These are phyloP conservation scores for Fistulifera pelliculosa DNA, from an alignment of 108 stramenopile genomes.

Conservation along the genomic window DNA sequence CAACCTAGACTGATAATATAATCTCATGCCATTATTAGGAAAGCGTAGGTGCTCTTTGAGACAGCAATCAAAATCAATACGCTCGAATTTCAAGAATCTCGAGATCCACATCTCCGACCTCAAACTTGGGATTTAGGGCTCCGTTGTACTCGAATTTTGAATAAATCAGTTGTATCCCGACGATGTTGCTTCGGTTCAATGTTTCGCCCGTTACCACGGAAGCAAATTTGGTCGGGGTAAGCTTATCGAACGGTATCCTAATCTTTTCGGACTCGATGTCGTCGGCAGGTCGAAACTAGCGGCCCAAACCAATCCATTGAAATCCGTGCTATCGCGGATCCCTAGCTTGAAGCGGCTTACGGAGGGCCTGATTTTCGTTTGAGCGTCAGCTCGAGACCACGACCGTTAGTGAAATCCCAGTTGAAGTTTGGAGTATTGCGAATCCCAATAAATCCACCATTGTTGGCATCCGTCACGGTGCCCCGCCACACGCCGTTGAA, in stretches of 20 bases:
- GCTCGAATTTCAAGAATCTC: constrained; percentile 44
- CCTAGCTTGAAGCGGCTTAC: constrained; percentile 53
- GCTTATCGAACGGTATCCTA: constrained; percentile 50
- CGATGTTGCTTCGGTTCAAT: constrained; percentile 37
- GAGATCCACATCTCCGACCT: constrained; percentile 42
- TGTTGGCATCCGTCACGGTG: constrained; percentile 70
- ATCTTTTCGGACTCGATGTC: constrained; percentile 3
- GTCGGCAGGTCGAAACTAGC: constrained; percentile 7
- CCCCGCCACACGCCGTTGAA: constrained; percentile 68
- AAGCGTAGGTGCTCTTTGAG: too few relatives aligned
- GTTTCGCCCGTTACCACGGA: constrained; percentile 23
- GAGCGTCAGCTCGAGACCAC: constrained; percentile 41
- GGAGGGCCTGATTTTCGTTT: constrained; percentile 13
- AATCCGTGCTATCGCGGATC: constrained; percentile 61
- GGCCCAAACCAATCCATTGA: constrained; percentile 81
- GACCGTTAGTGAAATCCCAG: constrained; percentile 52
- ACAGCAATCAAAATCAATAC: constrained; percentile 31
- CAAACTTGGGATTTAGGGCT: constrained; percentile 44
- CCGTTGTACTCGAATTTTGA: constrained; percentile 82
- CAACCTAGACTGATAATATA: too few relatives aligned
- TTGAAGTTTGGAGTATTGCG: constrained; percentile 48
- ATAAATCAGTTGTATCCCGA: constrained; percentile 62
- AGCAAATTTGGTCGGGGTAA: constrained; percentile 63
- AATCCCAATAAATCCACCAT: constrained; percentile 78
- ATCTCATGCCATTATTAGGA: too few relatives aligned